Conservation (phyloP, 345 rosid genomes). For the Gossypium bickii region DNA sequence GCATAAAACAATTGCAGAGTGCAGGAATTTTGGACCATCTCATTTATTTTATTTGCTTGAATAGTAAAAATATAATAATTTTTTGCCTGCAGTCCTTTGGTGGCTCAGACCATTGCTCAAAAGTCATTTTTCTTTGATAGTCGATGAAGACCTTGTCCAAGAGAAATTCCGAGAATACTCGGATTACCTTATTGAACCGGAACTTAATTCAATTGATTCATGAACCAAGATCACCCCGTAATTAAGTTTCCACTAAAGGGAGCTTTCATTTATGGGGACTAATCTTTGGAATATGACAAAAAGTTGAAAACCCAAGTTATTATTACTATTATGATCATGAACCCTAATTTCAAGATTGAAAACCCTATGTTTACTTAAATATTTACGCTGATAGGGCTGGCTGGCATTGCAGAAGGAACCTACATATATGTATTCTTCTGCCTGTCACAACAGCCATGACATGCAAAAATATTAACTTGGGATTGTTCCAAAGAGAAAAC, state of each 20-base stretch:
- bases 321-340: not conserved
- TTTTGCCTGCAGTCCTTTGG: not conserved
- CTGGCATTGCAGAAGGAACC: not conserved
- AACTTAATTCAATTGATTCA: no score
- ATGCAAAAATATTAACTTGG: not conserved
- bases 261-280: not conserved
- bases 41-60: not conserved
- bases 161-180: no score
- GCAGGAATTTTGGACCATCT: not conserved
- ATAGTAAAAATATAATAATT: not conserved
- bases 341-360: not conserved
- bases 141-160: not conserved
- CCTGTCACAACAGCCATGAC: not conserved
- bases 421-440: constrained; percentile 1
- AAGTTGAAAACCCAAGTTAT: not conserved
- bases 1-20: not conserved
- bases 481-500: constrained; percentile 11
- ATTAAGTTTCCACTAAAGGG: not conserved
- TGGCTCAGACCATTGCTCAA: not conserved
- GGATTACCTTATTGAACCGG: no score
- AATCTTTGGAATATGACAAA: not conserved
- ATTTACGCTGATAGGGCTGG: not conserved
- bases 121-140: not conserved
- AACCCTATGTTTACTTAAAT: not conserved
- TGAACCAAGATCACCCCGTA: no score